Evolutionary conservation across 805 yeast genomes (phyloP).

Genomic region (Kodamaea kaohsiungensis): DNA sequence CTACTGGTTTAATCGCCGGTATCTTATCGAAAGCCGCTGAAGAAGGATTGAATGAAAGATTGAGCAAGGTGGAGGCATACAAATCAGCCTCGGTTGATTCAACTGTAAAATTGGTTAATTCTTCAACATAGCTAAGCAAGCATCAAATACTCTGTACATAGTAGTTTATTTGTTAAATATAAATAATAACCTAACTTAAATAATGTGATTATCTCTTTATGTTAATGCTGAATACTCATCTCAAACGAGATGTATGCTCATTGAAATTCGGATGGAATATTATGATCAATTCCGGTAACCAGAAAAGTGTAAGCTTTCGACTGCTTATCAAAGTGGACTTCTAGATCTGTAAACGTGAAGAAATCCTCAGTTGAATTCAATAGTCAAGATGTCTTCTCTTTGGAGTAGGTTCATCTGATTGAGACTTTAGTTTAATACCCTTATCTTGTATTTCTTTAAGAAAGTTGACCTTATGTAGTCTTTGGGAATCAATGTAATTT

Average conservation of each 20-base stretch:
- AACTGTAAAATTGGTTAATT: not conserved
- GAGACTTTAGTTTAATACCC: conserved; percentile 18
- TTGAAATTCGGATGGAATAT: too few species aligned
- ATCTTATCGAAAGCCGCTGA: conserved; percentile 84
- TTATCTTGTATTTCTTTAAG: conserved; percentile 24
- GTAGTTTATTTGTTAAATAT: not conserved
- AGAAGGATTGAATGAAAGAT: conserved; percentile 65
- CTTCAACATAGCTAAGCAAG: not conserved
- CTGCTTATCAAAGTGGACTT: too few species aligned
- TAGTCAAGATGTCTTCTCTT: conserved; percentile 5
- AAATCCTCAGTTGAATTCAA: not conserved
- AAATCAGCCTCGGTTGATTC: not conserved
- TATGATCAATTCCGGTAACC: too few species aligned
- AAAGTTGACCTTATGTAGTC: conserved; percentile 23
- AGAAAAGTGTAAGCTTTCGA: too few species aligned
- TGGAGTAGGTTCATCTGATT: not conserved
- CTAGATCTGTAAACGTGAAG: too few species aligned
- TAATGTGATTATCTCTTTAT: too few species aligned
- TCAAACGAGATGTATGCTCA: too few species aligned
- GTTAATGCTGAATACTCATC: too few species aligned
- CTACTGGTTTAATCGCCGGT: conserved; percentile 78
- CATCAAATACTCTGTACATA: conserved; percentile 1
- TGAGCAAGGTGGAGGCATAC: conserved; percentile 25
- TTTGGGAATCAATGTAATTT: conserved; percentile 18
- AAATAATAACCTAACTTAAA: not conserved